phyloP scores from a whole-genome alignment of 768 basidiomycete genomes.

The Solioccasus polychromus region DNA sequence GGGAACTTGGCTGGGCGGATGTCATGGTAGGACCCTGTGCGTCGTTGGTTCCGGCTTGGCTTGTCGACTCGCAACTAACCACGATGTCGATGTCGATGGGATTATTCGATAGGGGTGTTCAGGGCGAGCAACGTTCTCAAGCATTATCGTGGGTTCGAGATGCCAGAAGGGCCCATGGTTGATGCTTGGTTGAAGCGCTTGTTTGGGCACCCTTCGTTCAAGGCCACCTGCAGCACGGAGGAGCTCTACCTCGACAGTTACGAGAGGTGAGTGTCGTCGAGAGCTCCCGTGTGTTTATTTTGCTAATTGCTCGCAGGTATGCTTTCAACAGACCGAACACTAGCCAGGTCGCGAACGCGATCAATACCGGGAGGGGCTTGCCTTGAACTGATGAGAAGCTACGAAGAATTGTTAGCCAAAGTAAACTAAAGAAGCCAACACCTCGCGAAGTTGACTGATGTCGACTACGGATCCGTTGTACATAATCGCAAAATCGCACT shows the following conservation, averaged over 20 bases:
- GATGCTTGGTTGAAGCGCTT: constrained; percentile 52
- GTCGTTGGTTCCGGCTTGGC: constrained; percentile 20
- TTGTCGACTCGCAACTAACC: neutral
- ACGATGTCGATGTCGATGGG: neutral
- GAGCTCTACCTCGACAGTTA: constrained; percentile 69
- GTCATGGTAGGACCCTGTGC: constrained; percentile 70
- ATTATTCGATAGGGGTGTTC: constrained; percentile 54
- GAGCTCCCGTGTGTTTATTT: neutral
- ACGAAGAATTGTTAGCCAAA: too few species aligned
- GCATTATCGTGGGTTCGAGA: constrained; percentile 64
- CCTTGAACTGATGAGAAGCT: too few species aligned
- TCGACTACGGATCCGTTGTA: too few species aligned
- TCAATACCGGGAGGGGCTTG: constrained; percentile 60
- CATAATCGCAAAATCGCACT: neutral
- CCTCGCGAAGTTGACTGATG: too few species aligned
- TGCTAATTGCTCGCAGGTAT: constrained; percentile 43
- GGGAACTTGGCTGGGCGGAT: constrained; percentile 59
- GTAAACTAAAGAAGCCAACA: too few species aligned
- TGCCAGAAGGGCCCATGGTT: constrained; percentile 50
- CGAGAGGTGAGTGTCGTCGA: constrained; percentile 46
- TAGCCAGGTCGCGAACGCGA: constrained; percentile 72
- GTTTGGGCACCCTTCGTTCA: constrained; percentile 61
- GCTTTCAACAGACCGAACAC: constrained; percentile 77
- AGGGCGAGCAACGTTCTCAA: constrained; percentile 60
- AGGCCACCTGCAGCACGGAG: constrained; percentile 64